A percentile compares a stretch with the other conserved stretches of the same genome.
These are phyloP conservation scores for Macrolepiota dolichaula DNA, from an alignment of 768 basidiomycete species.

Conservation along the genomic window DNA sequence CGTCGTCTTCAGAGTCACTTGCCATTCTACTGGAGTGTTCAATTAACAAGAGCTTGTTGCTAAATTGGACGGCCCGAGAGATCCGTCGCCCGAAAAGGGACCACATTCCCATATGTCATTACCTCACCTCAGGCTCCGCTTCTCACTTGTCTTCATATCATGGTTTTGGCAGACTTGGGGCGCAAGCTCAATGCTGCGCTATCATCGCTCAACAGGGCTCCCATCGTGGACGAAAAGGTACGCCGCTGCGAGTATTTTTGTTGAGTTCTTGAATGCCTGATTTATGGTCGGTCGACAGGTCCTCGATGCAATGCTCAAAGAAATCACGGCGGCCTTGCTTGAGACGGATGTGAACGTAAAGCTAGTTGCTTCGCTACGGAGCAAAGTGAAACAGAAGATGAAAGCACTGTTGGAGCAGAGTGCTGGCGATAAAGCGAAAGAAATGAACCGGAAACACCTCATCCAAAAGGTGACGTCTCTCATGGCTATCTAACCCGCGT, in stretches of 20 bases:
- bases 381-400: constrained; percentile 89
- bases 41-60: constrained; percentile 18
- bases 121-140: neutral
- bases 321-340: constrained; percentile 89
- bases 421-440: constrained; percentile 68
- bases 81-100: constrained; percentile 6
- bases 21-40: constrained; percentile 16
- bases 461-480: constrained; percentile 74
- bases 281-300: constrained; percentile 49
- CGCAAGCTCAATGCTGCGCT: constrained; percentile 92
- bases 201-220: constrained; percentile 80
- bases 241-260: constrained; percentile 14
- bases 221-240: constrained; percentile 91
- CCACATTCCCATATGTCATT: constrained; percentile 3
- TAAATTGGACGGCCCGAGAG: neutral
- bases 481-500: neutral
- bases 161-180: constrained; percentile 97
- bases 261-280: neutral
- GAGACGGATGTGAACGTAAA: constrained; percentile 99
- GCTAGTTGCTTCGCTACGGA: constrained; percentile 80
- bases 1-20: constrained; percentile 65
- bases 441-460: constrained; percentile 78
- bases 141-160: constrained; percentile 35
- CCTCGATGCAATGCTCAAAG: constrained; percentile 90
- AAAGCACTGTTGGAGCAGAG: constrained; percentile 71